Base-by-base conservation (phyloP, 305 asterid genomes). In the Fraxinus albicans region DNA sequence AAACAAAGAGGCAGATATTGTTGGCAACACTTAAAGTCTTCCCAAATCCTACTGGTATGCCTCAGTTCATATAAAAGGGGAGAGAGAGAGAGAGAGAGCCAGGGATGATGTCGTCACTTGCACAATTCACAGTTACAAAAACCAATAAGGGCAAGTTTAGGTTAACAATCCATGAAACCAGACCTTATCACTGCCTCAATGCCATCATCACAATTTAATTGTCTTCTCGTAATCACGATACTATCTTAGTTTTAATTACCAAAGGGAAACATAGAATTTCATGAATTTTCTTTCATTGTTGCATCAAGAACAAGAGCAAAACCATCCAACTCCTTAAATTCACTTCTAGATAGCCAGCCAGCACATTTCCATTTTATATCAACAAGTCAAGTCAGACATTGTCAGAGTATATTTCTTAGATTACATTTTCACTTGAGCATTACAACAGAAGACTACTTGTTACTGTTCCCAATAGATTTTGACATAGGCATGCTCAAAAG, bases 261-360 rank as follows among this genome's bases (percentile, higher is more conserved):
- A 65, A 35, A 74, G 15, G 40, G 72, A 27, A 81, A 67, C 60
- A 55, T 27, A 34, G 55, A 19, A 73, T 73, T 65, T 78, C 5
- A 8, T 27, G 81, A 60, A 36, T 63, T 82, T 67, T 80, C 65
- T 72, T 76, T 69, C 53, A 53, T 21, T 65, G 74, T 73, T 40
- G 27, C 73, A 42, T 60, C 29, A 44, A 36, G 6, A 82, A 44
- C 84, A 33, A 76, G 13, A 55, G 29, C 10, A 77, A 42, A 23
- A 60, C 77, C 80, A 81, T 29, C 15, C 70, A 31, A 69, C 7
- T 38, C 88, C 83, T 23, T 76, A 83, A 75, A 76, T 34, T 72
- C 72, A 60, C 5, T 60, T 60, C 70, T 67, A 67, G n/a, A 3
- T 15, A 67, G 73, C 65, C 63, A 2, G 79, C 81, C 40, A 35